Evolutionary conservation across 345 rosid genomes (phyloP).

Genomic region (Populus alba): DNA sequence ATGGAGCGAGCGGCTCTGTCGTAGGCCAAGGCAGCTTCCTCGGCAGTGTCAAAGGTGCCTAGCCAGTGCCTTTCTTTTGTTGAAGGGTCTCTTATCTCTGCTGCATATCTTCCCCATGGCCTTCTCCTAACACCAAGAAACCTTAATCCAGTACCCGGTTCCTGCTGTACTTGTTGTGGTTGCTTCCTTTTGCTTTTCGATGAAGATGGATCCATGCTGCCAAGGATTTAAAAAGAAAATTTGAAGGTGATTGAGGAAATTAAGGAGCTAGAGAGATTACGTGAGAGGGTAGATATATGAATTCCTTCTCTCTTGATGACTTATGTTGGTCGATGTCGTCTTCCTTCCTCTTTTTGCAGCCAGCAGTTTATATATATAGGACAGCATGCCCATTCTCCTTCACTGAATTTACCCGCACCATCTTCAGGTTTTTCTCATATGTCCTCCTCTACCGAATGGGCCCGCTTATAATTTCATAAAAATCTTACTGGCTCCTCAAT

Average conservation of each 20-base stretch:
- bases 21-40: conserved; percentile 82
- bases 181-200: conserved; percentile 60
- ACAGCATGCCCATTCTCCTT: background rate
- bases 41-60: conserved; percentile 80
- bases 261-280: background rate
- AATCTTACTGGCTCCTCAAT: too few relatives aligned
- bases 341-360: background rate
- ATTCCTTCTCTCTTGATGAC: background rate
- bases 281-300: too few relatives aligned
- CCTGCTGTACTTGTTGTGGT: conserved; percentile 14
- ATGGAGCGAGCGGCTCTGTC: conserved; percentile 77
- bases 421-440: background rate
- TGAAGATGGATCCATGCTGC: conserved; percentile 46
- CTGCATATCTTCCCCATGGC: conserved; percentile 88
- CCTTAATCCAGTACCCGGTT: conserved; percentile 24
- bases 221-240: background rate
- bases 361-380: background rate
- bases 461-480: too few relatives aligned
- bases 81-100: conserved; percentile 78
- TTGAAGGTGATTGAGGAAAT: background rate
- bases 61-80: conserved; percentile 89
- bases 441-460: background rate
- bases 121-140: conserved; percentile 78
- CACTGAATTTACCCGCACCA: background rate
- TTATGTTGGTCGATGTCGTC: background rate